Conservation (phyloP, 2,329 filamentous ascomycete species). For the Bipolaris cookei region DNA sequence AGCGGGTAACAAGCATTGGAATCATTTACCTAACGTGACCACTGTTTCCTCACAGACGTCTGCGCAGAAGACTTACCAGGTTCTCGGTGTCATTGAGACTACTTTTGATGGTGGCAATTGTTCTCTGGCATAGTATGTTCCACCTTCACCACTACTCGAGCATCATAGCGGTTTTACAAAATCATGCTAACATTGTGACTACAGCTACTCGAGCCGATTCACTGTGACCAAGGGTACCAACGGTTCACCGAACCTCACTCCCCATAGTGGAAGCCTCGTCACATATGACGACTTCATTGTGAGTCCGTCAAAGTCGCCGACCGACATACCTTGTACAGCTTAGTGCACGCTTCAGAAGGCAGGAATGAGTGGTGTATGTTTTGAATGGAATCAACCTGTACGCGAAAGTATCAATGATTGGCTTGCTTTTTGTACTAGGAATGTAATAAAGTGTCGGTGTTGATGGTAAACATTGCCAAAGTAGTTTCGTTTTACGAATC, state of each 20-base stretch:
- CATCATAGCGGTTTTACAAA: not conserved
- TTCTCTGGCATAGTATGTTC: constrained; percentile 11
- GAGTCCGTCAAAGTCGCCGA: not conserved
- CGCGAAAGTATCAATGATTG: not conserved
- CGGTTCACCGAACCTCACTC: constrained; percentile 4
- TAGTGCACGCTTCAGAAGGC: not conserved
- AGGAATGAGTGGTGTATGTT: not conserved
- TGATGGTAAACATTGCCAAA: not conserved
- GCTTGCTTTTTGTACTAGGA: not conserved
- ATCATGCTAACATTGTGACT: not conserved
- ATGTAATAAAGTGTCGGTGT: not conserved
- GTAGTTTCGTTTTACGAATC: not conserved
- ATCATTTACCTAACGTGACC: constrained; percentile 4
- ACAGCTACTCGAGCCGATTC: constrained; percentile 9
- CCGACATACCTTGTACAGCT: constrained; percentile 2
- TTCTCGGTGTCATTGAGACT: constrained; percentile 9
- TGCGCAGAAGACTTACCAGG: constrained; percentile 6
- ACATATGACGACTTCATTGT: constrained; percentile 10
- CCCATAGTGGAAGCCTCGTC: constrained; percentile 2
- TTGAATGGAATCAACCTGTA: not conserved
- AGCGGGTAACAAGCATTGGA: constrained; percentile 10
- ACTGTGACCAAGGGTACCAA: constrained; percentile 5
- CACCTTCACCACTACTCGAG: not conserved
- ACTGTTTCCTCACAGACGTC: constrained; percentile 6
- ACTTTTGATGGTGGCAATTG: constrained; percentile 10